These are phyloP conservation scores for Penicillium pulvis DNA, from an alignment of 495 filamentous ascomycete genomes.

Conservation along the genomic window DNA sequence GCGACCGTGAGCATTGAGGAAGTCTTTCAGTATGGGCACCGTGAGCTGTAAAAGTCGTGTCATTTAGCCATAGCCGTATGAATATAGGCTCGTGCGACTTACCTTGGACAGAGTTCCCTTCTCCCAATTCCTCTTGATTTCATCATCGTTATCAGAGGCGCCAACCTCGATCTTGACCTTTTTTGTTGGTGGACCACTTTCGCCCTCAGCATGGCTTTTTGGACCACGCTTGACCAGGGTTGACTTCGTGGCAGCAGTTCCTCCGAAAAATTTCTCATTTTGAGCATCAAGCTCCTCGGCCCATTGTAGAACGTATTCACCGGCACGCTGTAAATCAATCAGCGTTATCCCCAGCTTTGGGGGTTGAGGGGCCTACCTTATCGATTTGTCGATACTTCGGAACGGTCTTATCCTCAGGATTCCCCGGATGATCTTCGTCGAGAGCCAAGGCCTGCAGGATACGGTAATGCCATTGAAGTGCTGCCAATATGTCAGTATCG, in stretches of 20 bases:
- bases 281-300: slow-evolving; percentile 63
- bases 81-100: slow-evolving; percentile 5
- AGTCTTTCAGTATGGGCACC: slow-evolving; percentile 68
- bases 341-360: background rate
- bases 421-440: slow-evolving; percentile 85
- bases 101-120: slow-evolving; percentile 65
- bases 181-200: slow-evolving; percentile 42
- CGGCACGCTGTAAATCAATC: slow-evolving; percentile 57
- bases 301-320: slow-evolving; percentile 76
- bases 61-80: slow-evolving; percentile 6
- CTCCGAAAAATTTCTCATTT: slow-evolving; percentile 42
- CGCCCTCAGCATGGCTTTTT: slow-evolving; percentile 34
- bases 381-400: slow-evolving; percentile 84
- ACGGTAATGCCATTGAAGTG: slow-evolving; percentile 96
- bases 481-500: slow-evolving; percentile 23
- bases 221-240: slow-evolving; percentile 50
- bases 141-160: slow-evolving; percentile 44
- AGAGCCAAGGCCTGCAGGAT: slow-evolving; percentile 91
- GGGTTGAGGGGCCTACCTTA: slow-evolving; percentile 51
- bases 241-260: slow-evolving; percentile 35
- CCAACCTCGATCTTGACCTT: slow-evolving; percentile 52
- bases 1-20: slow-evolving; percentile 62
- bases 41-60: slow-evolving; percentile 52
- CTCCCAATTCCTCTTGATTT: slow-evolving; percentile 63
- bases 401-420: slow-evolving; percentile 78